These are phyloP conservation scores for Cryoendolithus antarcticus DNA, from an alignment of 2,329 filamentous ascomycete species.

Conservation along the genomic window DNA sequence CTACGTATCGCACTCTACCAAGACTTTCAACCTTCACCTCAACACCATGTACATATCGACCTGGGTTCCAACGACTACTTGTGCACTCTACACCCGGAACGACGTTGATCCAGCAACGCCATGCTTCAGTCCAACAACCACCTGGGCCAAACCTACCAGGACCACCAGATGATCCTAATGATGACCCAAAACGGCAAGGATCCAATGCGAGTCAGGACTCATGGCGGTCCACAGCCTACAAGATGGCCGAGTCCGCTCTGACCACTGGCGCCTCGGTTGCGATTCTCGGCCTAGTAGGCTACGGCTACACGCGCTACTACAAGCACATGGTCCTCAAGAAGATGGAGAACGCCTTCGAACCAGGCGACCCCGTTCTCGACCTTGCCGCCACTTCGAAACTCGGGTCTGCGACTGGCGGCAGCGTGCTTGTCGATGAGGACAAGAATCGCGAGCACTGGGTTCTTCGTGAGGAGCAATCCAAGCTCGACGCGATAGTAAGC, in stretches of 20 bases:
- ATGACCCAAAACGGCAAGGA: constrained; percentile 7
- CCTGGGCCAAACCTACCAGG: constrained; percentile 11
- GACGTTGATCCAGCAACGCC: not conserved
- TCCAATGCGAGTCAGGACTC: constrained; percentile 6
- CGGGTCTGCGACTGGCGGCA: constrained; percentile 12
- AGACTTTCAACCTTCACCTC: too few species aligned
- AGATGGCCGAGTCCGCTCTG: constrained; percentile 40
- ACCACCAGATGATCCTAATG: constrained; percentile 10
- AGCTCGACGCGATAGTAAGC: constrained; percentile 69
- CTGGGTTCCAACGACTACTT: too few species aligned
- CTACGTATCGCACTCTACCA: too few species aligned
- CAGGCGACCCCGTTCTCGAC: constrained; percentile 63
- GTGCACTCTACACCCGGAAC: too few species aligned
- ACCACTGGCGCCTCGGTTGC: constrained; percentile 40
- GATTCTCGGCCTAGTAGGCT: constrained; percentile 48
- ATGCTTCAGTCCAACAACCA: constrained; percentile 5
- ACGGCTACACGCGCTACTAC: constrained; percentile 49
- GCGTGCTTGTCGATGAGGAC: constrained; percentile 20
- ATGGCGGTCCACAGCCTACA: constrained; percentile 30
- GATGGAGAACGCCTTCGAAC: constrained; percentile 82
- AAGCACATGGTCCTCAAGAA: constrained; percentile 85
- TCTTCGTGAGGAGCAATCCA: constrained; percentile 64
- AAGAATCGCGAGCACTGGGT: constrained; percentile 66
- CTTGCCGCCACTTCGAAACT: constrained; percentile 41
- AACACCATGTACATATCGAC: too few species aligned